Conservation (phyloP, 306 rosid genomes). For the Senna tora region DNA sequence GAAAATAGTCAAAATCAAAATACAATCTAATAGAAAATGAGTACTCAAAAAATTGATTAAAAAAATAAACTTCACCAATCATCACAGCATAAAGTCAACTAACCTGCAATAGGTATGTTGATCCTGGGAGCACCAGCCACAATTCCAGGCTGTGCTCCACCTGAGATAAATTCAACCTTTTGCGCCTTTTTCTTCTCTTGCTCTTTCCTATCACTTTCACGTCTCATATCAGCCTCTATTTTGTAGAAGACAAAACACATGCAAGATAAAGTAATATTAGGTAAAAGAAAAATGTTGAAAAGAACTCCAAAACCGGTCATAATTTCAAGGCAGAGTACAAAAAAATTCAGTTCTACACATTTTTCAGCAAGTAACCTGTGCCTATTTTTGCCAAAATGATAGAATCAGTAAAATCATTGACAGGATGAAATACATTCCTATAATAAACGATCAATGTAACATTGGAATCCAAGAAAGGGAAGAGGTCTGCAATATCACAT, state of each 20-base stretch:
- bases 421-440: neutral
- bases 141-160: slow-evolving; percentile 66
- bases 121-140: slow-evolving; percentile 51
- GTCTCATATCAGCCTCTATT: slow-evolving; percentile 89
- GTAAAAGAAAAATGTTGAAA: slow-evolving; percentile 4
- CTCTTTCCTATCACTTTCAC: slow-evolving; percentile 77
- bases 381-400: slow-evolving; percentile 10
- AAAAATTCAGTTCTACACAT: slow-evolving; percentile 4
- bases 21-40: slow-evolving; percentile 23
- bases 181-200: slow-evolving; percentile 76
- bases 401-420: neutral
- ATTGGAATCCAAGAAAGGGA: slow-evolving; percentile 17
- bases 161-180: slow-evolving; percentile 67
- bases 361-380: neutral
- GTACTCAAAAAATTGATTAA: slow-evolving; percentile 1
- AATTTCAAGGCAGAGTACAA: slow-evolving; percentile 8
- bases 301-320: slow-evolving; percentile 11
- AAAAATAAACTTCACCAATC: slow-evolving; percentile 18
- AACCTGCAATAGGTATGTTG: slow-evolving; percentile 57
- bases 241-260: slow-evolving; percentile 21
- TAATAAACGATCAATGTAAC: slow-evolving; percentile 1
- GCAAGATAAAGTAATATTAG: slow-evolving; percentile 18
- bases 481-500: slow-evolving; percentile 11
- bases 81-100: slow-evolving; percentile 26
- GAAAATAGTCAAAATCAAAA: slow-evolving; percentile 32